These are phyloP conservation scores for Penicillium fimorum DNA, from an alignment of 495 filamentous ascomycete species.

Conservation along the genomic window DNA sequence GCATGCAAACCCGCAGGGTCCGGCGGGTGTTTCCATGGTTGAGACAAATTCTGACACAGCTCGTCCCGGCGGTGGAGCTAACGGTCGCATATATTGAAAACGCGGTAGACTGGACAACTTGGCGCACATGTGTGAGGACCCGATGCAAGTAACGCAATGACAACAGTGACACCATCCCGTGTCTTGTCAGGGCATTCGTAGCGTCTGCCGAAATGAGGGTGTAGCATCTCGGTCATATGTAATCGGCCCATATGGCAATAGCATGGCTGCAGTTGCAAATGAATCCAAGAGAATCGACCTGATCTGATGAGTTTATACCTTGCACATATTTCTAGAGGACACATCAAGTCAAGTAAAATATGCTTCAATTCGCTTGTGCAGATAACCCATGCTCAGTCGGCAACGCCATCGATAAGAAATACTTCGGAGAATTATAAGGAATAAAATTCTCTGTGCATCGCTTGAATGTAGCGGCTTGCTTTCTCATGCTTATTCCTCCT, in stretches of 20 bases:
- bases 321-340: not conserved
- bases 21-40: not conserved
- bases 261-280: not conserved
- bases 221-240: not conserved
- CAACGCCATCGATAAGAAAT: slow-evolving; percentile 11
- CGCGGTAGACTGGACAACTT: not conserved
- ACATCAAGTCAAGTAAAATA: not conserved
- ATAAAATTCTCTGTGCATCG: not conserved
- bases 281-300: not conserved
- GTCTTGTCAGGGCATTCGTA: not conserved
- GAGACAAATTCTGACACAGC: slow-evolving; percentile 7
- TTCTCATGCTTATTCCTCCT: slow-evolving; percentile 13
- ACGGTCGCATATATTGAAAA: slow-evolving; percentile 1
- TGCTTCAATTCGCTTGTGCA: slow-evolving; percentile 6
- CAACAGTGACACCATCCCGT: slow-evolving; percentile 1
- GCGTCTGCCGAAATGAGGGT: not conserved
- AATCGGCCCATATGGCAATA: not conserved
- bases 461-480: slow-evolving; percentile 3
- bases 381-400: slow-evolving; percentile 7
- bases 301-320: not conserved
- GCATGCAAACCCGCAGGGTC: slow-evolving; percentile 4
- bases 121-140: not conserved
- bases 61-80: not conserved
- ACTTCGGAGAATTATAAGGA: not conserved
- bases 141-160: slow-evolving; percentile 2